Conservation (phyloP, 2,329 filamentous ascomycete genomes). For the Fusarium protoensiforme region DNA sequence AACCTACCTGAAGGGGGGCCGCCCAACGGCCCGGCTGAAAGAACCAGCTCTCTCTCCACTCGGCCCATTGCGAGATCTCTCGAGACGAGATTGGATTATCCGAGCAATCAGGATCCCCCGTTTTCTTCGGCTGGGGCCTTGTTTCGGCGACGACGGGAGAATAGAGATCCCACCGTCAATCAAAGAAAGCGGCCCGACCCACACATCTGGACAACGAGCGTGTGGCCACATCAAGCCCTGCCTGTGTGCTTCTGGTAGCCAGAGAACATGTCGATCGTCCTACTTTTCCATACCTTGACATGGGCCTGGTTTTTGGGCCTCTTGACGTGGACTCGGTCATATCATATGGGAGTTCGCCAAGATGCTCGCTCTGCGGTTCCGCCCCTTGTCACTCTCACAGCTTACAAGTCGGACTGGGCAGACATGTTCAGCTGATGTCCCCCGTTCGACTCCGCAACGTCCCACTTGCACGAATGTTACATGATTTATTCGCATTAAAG, state of each 20-base stretch:
- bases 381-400: not conserved
- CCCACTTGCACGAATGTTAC: not conserved
- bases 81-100: slow-evolving; percentile 1
- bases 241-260: slow-evolving; percentile 12
- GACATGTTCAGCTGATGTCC: not conserved
- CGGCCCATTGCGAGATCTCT: slow-evolving; percentile 28
- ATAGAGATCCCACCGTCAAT: slow-evolving; percentile 8
- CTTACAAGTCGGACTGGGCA: not conserved
- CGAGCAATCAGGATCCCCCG: not conserved
- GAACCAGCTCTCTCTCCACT: slow-evolving; percentile 16
- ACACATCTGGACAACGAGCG: slow-evolving; percentile 2
- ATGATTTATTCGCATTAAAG: slow-evolving; percentile 40
- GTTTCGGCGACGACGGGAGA: slow-evolving; percentile 14
- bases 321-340: not conserved
- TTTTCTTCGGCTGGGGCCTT: not conserved
- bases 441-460: not conserved
- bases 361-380: not conserved
- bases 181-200: slow-evolving; percentile 15
- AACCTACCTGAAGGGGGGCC: slow-evolving; percentile 1
- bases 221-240: not conserved
- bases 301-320: not conserved
- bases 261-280: slow-evolving; percentile 16
- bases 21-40: slow-evolving; percentile 22
- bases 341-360: slow-evolving; percentile 1
- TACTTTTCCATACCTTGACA: slow-evolving; percentile 3